Evolutionary conservation across 2,329 filamentous ascomycete species (phyloP), one percentile per base, ranked within the genome.

Genomic region (Aspergillus ustus): DNA sequence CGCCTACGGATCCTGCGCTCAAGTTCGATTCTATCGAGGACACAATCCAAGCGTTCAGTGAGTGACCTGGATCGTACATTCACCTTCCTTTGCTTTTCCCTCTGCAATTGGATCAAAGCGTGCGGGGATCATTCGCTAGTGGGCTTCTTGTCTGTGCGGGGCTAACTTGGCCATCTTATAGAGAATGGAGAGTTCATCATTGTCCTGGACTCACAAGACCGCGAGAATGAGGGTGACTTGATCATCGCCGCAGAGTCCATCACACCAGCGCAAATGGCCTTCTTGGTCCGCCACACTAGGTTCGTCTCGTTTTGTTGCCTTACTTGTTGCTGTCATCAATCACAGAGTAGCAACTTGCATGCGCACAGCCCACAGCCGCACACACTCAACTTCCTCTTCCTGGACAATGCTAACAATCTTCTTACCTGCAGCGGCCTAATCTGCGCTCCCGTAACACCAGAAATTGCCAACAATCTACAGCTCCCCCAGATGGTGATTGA

Each of bases 161-260:
- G 43, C 59, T 66, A 62, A 67, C 34, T 28, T 25, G 48, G 34
- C 55, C 28, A 51, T 44, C 54, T 2, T 55, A 29, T 61, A 91
- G 89, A 84, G 72, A 86, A 88, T 78, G 93, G 92, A 78, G 89
- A 98, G 75, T 98, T 98, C 84, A 90, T 99, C 75, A 88, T 99
- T 64, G 94, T 97, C 43, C 91, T 99, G 73, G 95, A 99, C 82
- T 91, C 92, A 69, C 88, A 92, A 66, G 87, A 89, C 65, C 93
- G 95, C 78, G 95, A 99, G 79, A 99, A 99, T 78, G 95, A 99
- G 85, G 95, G 93, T 78, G 95, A 99, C 81, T 87, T 99, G 52
- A 97, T 98, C 78, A 96, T 98, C 74, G 92, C 95, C 68, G 94
- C 93, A 65, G 83, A 92, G 68, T 85, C 90, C 72, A 82, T 97